A percentile compares a stretch with the other conserved stretches of the same genome.
These are phyloP conservation scores for Amborella trichopoda DNA, from an alignment of 164 flowering plant genomes.

Conservation along the genomic window DNA sequence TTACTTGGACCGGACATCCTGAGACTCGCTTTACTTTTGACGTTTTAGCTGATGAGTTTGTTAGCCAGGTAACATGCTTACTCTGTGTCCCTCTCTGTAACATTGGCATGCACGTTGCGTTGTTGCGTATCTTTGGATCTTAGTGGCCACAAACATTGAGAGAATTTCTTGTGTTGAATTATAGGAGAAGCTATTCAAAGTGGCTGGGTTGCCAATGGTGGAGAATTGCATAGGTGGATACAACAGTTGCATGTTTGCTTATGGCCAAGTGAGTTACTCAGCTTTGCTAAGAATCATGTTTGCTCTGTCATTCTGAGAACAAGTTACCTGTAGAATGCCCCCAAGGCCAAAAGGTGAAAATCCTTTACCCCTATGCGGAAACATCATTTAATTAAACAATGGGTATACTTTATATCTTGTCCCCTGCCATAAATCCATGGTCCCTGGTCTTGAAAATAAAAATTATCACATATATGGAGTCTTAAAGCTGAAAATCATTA, in stretches of 20 bases:
- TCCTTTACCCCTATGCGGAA: too few species aligned
- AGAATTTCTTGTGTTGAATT: background rate
- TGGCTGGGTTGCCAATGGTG: constrained; percentile 96
- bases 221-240: constrained; percentile 93
- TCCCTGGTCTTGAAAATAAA: too few species aligned
- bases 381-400: background rate
- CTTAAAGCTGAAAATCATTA: too few species aligned
- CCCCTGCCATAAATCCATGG: too few species aligned
- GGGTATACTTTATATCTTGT: background rate
- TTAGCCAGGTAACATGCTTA: constrained; percentile 53
- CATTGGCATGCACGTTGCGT: background rate
- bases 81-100: background rate
- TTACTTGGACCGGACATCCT: constrained; percentile 93
- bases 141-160: background rate
- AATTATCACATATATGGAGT: background rate
- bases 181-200: constrained; percentile 90
- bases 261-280: constrained; percentile 70
- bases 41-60: constrained; percentile 85
- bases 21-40: constrained; percentile 94
- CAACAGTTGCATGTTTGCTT: constrained; percentile 99
- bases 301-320: background rate
- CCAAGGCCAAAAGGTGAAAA: too few species aligned
- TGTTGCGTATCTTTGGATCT: background rate
- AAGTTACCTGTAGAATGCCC: background rate
- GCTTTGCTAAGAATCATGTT: background rate